phyloP scores from a whole-genome alignment of 441 rosid genomes.

The Corymbia calophylla region DNA sequence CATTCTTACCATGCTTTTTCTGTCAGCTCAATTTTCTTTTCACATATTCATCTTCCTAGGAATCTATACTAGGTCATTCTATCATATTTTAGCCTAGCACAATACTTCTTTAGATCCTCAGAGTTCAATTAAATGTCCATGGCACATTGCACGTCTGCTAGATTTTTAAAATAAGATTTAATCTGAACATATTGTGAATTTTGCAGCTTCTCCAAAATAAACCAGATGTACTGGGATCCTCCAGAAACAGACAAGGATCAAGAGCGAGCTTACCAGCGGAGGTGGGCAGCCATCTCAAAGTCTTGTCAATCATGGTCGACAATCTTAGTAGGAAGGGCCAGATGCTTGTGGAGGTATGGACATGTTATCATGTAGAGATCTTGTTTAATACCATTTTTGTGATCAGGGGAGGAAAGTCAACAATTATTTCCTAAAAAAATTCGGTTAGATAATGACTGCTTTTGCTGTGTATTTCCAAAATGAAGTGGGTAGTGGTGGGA shows the following conservation, averaged over 20 bases:
- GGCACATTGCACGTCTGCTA: constrained; percentile 3
- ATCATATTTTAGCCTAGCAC: background rate
- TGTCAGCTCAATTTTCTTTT: background rate
- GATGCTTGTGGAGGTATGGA: constrained; percentile 73
- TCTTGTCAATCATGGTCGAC: constrained; percentile 75
- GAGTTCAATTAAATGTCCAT: background rate
- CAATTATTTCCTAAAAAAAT: background rate
- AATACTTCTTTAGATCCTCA: background rate
- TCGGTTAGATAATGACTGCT: background rate
- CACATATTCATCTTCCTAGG: background rate
- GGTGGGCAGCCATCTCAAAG: constrained; percentile 86
- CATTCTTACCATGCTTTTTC: background rate
- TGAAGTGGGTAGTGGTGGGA: background rate
- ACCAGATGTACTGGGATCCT: constrained; percentile 19
- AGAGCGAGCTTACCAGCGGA: constrained; percentile 89
- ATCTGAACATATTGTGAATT: background rate
- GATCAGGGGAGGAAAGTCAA: background rate
- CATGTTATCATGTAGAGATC: background rate
- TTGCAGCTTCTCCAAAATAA: constrained; percentile 62
- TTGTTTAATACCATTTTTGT: background rate
- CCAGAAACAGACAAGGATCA: constrained; percentile 27
- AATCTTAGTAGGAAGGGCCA: constrained; percentile 72
- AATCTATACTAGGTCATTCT: background rate
- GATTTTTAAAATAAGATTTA: background rate
- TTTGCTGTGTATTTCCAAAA: background rate